phyloP scores from a whole-genome alignment of 257 asterid genomes.

The Solanum pennellii region DNA sequence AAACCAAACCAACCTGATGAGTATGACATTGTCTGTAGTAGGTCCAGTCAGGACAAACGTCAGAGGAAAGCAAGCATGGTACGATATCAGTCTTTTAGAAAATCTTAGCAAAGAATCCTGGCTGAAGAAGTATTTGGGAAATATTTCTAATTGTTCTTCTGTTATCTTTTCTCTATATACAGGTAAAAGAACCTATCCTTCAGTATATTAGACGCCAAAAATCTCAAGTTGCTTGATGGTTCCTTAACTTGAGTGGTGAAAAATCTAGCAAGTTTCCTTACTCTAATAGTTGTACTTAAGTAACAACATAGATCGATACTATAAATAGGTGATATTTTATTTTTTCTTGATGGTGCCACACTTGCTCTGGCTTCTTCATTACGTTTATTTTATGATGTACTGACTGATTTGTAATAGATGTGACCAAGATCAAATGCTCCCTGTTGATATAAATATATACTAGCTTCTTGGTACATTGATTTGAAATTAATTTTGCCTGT shows the following conservation, averaged over 20 bases:
- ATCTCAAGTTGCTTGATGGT: conserved; percentile 33
- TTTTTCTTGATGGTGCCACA: neutral
- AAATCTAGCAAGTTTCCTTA: neutral
- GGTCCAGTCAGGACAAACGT: conserved; percentile 55
- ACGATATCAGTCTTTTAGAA: conserved; percentile 1
- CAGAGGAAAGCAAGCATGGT: conserved; percentile 84
- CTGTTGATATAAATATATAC: neutral
- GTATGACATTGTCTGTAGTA: conserved; percentile 30
- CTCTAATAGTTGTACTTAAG: neutral
- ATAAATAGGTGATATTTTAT: neutral
- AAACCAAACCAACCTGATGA: conserved; percentile 9
- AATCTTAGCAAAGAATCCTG: neutral
- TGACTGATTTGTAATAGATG: neutral
- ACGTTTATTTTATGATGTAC: neutral
- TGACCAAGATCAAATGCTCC: neutral
- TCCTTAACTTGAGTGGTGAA: neutral
- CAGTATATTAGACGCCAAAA: conserved; percentile 77
- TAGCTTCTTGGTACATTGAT: neutral
- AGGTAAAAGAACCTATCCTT: conserved; percentile 81
- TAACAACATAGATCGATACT: neutral
- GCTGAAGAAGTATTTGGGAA: neutral
- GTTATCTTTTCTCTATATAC: neutral
- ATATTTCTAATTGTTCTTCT: neutral
- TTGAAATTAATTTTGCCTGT: neutral
- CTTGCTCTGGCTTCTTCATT: neutral